Conservation (phyloP, 768 basidiomycete genomes). For the Strobilomyces dryophilus region DNA sequence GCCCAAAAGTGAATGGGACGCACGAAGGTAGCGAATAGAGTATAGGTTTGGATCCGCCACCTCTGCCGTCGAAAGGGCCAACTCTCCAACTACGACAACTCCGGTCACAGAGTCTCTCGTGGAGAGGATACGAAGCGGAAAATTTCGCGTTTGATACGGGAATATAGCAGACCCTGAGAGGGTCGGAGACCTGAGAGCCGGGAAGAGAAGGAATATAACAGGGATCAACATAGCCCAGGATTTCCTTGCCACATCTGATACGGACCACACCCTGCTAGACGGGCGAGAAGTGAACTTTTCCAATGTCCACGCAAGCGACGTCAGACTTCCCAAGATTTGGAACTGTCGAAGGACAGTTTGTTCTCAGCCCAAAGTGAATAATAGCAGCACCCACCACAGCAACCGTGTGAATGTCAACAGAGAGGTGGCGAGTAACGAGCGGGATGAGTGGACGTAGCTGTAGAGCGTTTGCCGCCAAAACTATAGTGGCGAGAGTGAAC, state of each 20-base stretch:
- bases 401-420: slow-evolving; percentile 19
- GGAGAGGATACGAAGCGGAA: slow-evolving; percentile 62
- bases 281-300: background rate
- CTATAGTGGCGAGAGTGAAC: slow-evolving; percentile 22
- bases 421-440: slow-evolving; percentile 10
- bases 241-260: slow-evolving; percentile 1
- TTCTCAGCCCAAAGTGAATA: slow-evolving; percentile 2
- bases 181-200: slow-evolving; percentile 48
- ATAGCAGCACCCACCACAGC: slow-evolving; percentile 15
- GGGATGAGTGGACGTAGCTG: slow-evolving; percentile 24
- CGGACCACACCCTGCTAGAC: background rate
- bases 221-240: slow-evolving; percentile 19
- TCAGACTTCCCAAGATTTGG: slow-evolving; percentile 18
- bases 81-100: slow-evolving; percentile 77
- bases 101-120: slow-evolving; percentile 74
- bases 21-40: slow-evolving; percentile 58
- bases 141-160: slow-evolving; percentile 48
- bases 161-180: slow-evolving; percentile 50
- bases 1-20: slow-evolving; percentile 60
- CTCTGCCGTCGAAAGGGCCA: slow-evolving; percentile 37
- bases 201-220: slow-evolving; percentile 36
- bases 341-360: slow-evolving; percentile 17
- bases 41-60: slow-evolving; percentile 35
- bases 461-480: slow-evolving; percentile 24
- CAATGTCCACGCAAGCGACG: slow-evolving; percentile 12